Evolutionary conservation across 164 flowering plant genomes (phyloP).

Genomic region (Sedum album): DNA sequence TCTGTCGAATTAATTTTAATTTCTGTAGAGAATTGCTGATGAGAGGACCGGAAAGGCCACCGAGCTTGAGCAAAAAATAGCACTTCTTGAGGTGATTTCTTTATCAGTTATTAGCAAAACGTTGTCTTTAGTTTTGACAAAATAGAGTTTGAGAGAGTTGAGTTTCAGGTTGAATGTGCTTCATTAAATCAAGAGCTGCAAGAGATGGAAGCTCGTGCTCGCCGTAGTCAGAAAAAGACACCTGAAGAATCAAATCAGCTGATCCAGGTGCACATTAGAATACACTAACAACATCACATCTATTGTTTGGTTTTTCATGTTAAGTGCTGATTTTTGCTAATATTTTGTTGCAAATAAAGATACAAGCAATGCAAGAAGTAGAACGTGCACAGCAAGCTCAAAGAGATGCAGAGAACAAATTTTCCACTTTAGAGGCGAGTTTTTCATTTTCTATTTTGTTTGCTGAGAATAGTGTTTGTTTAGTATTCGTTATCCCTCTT

Average conservation of each 20-base stretch:
- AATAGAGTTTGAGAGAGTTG: not conserved
- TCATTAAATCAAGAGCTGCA: constrained; percentile 88
- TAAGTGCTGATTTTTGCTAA: not conserved
- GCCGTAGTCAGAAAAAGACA: constrained; percentile 76
- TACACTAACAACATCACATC: not conserved
- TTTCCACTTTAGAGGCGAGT: constrained; percentile 79
- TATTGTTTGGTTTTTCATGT: not conserved
- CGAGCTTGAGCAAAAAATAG: constrained; percentile 89
- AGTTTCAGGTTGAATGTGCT: constrained; percentile 77
- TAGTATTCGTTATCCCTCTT: not conserved
- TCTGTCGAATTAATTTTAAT: constrained; percentile 3
- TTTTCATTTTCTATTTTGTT: not conserved
- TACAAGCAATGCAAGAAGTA: constrained; percentile 98
- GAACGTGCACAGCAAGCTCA: constrained; percentile 96
- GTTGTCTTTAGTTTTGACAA: not conserved
- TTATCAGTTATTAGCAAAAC: not conserved
- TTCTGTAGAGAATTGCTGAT: constrained; percentile 73
- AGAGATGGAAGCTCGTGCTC: constrained; percentile 85
- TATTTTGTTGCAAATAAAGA: constrained; percentile 25
- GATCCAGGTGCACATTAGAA: constrained; percentile 55
- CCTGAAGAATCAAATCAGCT: constrained; percentile 90
- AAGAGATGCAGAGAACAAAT: constrained; percentile 91
- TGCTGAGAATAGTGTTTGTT: not conserved
- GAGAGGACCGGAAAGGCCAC: constrained; percentile 77
- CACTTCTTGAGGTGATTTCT: constrained; percentile 72